phyloP scores from a whole-genome alignment of 306 rosid genomes.

The Castanopsis chinensis region DNA sequence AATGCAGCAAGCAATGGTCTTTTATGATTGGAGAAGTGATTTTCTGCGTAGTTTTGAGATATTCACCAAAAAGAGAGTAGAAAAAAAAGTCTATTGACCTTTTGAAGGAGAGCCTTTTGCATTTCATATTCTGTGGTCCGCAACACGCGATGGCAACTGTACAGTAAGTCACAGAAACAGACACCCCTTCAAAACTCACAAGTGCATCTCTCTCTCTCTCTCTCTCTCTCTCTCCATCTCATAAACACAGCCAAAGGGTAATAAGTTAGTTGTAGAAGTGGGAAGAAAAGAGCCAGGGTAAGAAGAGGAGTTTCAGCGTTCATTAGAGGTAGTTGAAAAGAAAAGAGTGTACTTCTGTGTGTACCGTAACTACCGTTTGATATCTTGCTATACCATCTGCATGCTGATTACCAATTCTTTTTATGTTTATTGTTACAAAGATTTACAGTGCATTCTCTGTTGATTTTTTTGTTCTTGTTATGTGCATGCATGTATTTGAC shows the following conservation, averaged over 20 bases:
- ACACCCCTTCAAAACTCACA: conserved; percentile 32
- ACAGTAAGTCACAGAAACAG: conserved; percentile 35
- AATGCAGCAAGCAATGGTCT: neutral
- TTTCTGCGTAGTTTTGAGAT: conserved; percentile 22
- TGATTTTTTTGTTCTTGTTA: conserved; percentile 15
- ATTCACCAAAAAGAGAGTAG: conserved; percentile 7
- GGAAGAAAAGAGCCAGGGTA: conserved; percentile 10
- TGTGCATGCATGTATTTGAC: conserved; percentile 56
- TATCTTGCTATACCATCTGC: conserved; percentile 10
- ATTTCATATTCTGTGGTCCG: conserved; percentile 60
- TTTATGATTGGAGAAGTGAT: neutral
- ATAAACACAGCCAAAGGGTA: conserved; percentile 25
- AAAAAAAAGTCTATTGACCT: conserved; percentile 28
- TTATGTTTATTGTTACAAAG: conserved; percentile 3
- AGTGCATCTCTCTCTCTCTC: conserved; percentile 19
- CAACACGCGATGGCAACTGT: conserved; percentile 35
- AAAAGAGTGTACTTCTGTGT: conserved; percentile 7
- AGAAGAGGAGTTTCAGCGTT: conserved; percentile 36
- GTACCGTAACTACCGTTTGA: conserved; percentile 15
- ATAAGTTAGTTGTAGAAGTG: neutral
- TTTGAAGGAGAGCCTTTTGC: conserved; percentile 10
- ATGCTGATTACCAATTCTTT: conserved; percentile 18
- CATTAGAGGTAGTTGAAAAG: conserved; percentile 25
- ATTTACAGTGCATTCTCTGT: conserved; percentile 2
- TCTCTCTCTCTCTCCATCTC: conserved; percentile 5